Base-by-base conservation (phyloP, 148 eudicot genomes). In the Persicaria tinctoria region DNA sequence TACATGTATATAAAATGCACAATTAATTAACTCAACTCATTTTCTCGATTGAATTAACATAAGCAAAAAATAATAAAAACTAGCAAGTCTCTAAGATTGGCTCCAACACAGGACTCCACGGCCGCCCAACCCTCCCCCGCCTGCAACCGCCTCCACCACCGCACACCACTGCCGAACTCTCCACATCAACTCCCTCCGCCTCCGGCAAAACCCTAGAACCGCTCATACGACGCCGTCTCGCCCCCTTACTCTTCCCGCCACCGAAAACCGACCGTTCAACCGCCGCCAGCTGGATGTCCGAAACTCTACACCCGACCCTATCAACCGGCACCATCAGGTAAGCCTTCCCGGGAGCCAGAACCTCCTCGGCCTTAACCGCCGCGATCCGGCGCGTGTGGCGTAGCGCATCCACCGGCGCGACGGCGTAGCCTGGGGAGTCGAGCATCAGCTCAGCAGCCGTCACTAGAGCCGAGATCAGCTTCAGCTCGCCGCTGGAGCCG, bases 381-480 rank as follows among this genome's bases (percentile, higher is more conserved):
- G 80, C 5, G 13, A 84, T 46, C 57, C 80, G 76, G 17, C 47
- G n/a, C 16, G 56, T 81, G 17, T 18, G 75, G 14, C 66, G 70
- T 16, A 84, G 73, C 8, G 72, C 62, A 0, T 72, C 79, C 49
- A 73, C 50, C 12, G 80, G 77, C 51, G 84, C 10, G 3, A 81
- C 49, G 44, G 83, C 79, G 72, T 74, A 76, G 5, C 84, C 82
- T 5, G 86, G 86, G 6, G 76, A 64, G 14, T 84, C 86, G 46
- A 84, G 77, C 84, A 84, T 84, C 45, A 84, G 46, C 62, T 84
- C 84, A 5, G 84, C 84, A 44, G 76, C 86, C 6, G 82, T 81
- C 3, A 77, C 74, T 5, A 84, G 84, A 8, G 77, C 64, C 32
- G 77, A 5, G 14, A 80, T 23, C 20, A 44, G 74, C 27, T 7